Evolutionary conservation across 2,329 filamentous ascomycete species (phyloP).

Genomic region (Stagonosporopsis rhizophila): DNA sequence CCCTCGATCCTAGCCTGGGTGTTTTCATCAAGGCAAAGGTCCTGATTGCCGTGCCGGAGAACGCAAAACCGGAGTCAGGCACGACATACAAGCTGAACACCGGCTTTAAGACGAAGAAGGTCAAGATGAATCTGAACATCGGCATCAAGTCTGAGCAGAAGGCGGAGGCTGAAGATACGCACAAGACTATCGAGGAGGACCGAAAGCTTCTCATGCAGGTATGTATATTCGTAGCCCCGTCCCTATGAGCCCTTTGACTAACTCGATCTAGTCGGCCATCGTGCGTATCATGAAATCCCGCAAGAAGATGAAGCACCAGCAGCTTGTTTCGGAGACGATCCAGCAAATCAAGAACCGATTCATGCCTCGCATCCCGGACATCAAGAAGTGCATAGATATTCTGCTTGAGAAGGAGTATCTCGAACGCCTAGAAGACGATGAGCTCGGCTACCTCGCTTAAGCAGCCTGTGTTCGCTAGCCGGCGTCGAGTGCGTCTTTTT

Average conservation of each 20-base stretch:
- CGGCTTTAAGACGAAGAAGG: conserved; percentile 98
- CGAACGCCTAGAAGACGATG: conserved; percentile 91
- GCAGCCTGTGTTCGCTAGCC: not conserved
- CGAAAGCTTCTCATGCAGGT: conserved; percentile 96
- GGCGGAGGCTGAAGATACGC: conserved; percentile 94
- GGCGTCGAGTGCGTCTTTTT: conserved; percentile 8
- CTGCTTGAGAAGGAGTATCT: conserved; percentile 98
- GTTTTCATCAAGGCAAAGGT: conserved; percentile 96
- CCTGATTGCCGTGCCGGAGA: conserved; percentile 72
- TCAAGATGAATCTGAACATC: conserved; percentile 95
- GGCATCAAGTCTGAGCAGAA: conserved; percentile 95
- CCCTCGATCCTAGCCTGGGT: conserved; percentile 82
- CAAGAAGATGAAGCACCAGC: conserved; percentile 97
- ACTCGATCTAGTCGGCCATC: conserved; percentile 79
- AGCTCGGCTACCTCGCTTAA: conserved; percentile 91
- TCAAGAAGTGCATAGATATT: conserved; percentile 99
- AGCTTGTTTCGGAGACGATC: conserved; percentile 94
- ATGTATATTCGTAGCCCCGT: conserved; percentile 50
- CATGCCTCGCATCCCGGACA: conserved; percentile 89
- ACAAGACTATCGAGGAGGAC: conserved; percentile 99
- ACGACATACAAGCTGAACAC: conserved; percentile 87
- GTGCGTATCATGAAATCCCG: conserved; percentile 99
- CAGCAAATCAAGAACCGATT: conserved; percentile 93
- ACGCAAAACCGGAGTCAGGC: conserved; percentile 77
- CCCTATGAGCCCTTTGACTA: conserved; percentile 28